Evolutionary conservation across 352 stramenopile species (phyloP).

Genomic region (Thraustotheca clavata): DNA sequence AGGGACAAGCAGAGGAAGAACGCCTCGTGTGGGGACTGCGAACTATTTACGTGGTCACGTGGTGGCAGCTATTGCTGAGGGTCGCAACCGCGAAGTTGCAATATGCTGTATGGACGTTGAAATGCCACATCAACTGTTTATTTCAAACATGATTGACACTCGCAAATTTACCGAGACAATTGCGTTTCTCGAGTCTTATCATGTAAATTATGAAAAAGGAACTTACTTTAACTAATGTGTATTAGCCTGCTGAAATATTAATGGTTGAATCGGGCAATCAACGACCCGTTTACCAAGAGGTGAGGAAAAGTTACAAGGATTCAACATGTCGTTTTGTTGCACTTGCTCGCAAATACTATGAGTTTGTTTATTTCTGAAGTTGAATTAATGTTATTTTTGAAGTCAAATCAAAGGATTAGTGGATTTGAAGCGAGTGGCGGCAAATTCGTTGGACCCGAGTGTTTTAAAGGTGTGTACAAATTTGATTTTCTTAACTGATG

Average conservation of each 20-base stretch:
- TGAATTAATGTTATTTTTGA: background rate
- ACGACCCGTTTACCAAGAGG: constrained; percentile 5
- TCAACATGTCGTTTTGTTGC: constrained; percentile 9
- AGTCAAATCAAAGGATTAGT: constrained; percentile 80
- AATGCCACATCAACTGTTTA: constrained; percentile 10
- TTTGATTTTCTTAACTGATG: background rate
- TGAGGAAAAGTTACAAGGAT: constrained; percentile 16
- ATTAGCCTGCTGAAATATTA: constrained; percentile 16
- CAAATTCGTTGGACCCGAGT: constrained; percentile 76
- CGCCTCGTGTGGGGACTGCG: constrained; percentile 4
- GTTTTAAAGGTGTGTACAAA: constrained; percentile 53
- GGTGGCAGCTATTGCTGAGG: constrained; percentile 13
- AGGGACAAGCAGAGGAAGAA: background rate
- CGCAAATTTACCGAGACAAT: constrained; percentile 19
- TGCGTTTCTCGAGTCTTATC: constrained; percentile 7
- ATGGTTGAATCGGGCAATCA: constrained; percentile 7
- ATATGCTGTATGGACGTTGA: constrained; percentile 5
- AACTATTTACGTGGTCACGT: background rate
- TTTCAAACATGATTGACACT: constrained; percentile 17
- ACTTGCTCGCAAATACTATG: constrained; percentile 19
- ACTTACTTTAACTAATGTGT: background rate
- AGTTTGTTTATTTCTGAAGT: background rate
- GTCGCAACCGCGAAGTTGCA: constrained; percentile 9
- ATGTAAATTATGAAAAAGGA: background rate
- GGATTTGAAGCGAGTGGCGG: constrained; percentile 72